phyloP scores from a whole-genome alignment of 169 alveolate species.

The Plasmodium sp. region DNA sequence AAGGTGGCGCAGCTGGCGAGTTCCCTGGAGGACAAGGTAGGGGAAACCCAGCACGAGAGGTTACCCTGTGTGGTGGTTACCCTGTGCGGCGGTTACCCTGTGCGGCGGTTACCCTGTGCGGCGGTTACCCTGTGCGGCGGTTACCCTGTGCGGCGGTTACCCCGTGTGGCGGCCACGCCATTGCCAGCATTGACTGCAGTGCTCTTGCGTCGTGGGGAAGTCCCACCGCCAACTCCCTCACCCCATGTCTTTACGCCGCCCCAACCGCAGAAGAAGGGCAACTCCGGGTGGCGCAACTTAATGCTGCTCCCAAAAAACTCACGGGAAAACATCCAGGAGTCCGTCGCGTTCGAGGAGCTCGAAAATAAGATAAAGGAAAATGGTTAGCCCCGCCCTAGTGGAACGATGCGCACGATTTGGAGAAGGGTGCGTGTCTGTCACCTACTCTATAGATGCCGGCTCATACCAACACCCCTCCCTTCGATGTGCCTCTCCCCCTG shows the following conservation, averaged over 20 bases:
- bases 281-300: slow-evolving; percentile 65
- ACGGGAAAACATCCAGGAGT: slow-evolving; percentile 14
- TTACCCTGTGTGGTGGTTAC: not conserved
- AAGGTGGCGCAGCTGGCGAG: slow-evolving; percentile 14
- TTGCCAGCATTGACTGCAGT: not conserved
- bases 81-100: not conserved
- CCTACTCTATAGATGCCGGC: not conserved
- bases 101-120: too few species aligned
- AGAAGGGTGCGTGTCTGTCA: not conserved
- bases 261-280: slow-evolving; percentile 23
- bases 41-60: not conserved
- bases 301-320: slow-evolving; percentile 53
- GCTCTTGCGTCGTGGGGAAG: not conserved
- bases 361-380: slow-evolving; percentile 71
- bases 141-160: not conserved
- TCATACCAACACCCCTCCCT: not conserved
- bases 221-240: not conserved
- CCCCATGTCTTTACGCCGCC: not conserved
- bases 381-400: not conserved
- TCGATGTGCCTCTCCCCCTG: not conserved
- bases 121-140: too few species aligned
- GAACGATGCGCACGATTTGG: not conserved
- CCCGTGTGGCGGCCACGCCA: not conserved
- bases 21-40: slow-evolving; percentile 62
- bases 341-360: slow-evolving; percentile 71